These are phyloP conservation scores for Ilex paraguariensis DNA, from an alignment of 305 asterid genomes.

Conservation along the genomic window DNA sequence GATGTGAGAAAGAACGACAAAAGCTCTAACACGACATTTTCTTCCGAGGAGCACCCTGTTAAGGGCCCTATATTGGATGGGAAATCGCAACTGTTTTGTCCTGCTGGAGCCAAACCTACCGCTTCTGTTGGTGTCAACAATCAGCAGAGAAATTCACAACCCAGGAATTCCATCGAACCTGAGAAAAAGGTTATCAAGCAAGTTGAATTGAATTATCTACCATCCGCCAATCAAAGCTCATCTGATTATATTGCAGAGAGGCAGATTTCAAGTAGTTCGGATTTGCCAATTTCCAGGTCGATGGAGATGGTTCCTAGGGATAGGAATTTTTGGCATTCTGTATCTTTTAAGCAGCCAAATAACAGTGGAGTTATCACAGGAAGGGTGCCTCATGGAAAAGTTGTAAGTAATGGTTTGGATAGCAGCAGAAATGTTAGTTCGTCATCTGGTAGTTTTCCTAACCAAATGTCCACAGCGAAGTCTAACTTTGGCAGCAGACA, in stretches of 20 bases:
- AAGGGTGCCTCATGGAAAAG: conserved; percentile 49
- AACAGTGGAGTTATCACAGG: conserved; percentile 34
- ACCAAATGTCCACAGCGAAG: conserved; percentile 22
- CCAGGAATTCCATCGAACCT: conserved; percentile 38
- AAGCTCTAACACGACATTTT: conserved; percentile 25
- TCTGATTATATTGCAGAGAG: conserved; percentile 33
- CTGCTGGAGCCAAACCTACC: conserved; percentile 38
- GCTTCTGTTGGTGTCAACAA: conserved; percentile 32
- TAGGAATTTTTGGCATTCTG: conserved; percentile 35
- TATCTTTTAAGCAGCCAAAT: conserved; percentile 49
- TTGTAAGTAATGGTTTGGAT: conserved; percentile 23
- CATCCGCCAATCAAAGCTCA: conserved; percentile 32
- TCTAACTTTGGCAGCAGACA: conserved; percentile 38
- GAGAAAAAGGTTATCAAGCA: conserved; percentile 46
- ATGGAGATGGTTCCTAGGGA: conserved; percentile 39
- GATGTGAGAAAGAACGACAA: background rate
- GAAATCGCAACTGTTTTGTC: conserved; percentile 41
- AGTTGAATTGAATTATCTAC: conserved; percentile 51
- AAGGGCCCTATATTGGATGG: conserved; percentile 43
- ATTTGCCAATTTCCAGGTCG: conserved; percentile 39
- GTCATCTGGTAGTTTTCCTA: conserved; percentile 18
- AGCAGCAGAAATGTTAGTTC: conserved; percentile 22
- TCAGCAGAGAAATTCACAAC: conserved; percentile 44
- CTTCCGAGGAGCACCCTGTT: conserved; percentile 30
- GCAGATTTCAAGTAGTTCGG: conserved; percentile 34